Base-by-base conservation (phyloP, 208 protist genomes). In the Lotmaria passim region DNA sequence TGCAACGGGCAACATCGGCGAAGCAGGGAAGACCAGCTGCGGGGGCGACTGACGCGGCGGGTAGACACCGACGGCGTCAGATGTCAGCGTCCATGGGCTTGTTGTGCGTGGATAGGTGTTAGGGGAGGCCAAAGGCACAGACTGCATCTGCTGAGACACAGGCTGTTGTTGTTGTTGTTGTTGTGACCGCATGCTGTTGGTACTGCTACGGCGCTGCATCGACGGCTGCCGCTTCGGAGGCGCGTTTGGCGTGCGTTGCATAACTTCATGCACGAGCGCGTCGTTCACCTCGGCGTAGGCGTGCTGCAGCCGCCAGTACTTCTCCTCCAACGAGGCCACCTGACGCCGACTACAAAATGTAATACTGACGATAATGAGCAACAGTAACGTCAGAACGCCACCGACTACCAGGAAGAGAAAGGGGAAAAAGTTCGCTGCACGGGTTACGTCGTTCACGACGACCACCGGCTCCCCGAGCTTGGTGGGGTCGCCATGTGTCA, bases 291-390 rank as follows among this genome's bases (percentile, higher is more conserved):
- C 41, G 4, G 69, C 59, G 10, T 53, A 74, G 59, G 69, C 31
- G 51, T 68, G 36, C 17, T 74, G 66, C 30, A 73, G 24, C 15
- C 34, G 44, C 67, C 66, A 79, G 60, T 79, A 79, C 34, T 26
- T 30, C 52, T 57, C 50, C 62, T 76, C 57, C 56, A 69, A 28
- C 53, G 39, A 26, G 19, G 59, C 23, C n/a, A 69, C 59, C n/a
- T 15, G 44, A 23, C 43, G 47, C n/a, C 46, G 56, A 34, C 60
- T 71, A 33, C 57, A 72, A 59, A 81, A 75, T 2, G 65, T 47
- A 14, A 51, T 21, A 19, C 34, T 21, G 26, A 81, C 15, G 8
- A 59, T 57, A 21, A 60, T 28, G 7, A 81, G 12, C 7, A 81
- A 48, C 21, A 61, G 8, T 8, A 81, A n/a, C 21, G 66, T 61